phyloP scores from a whole-genome alignment of 208 protist genomes.

The Crithidia fasciculata region DNA sequence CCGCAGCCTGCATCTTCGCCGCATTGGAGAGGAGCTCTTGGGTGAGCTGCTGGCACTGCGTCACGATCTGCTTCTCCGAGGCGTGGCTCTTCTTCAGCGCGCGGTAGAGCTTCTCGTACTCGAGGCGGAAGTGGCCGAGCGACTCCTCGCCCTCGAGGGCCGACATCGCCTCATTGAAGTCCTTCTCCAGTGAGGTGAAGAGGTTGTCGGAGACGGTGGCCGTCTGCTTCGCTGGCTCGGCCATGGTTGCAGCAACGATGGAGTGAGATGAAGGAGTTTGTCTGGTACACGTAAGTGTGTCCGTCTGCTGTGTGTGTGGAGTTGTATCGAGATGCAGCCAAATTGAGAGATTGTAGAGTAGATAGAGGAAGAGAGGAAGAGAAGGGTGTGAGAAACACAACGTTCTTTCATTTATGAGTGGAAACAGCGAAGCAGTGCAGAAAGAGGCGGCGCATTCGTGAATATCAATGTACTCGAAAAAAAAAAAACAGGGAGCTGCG shows the following conservation, averaged over 20 bases:
- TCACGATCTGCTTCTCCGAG: conserved; percentile 97
- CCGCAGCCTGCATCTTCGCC: conserved; percentile 96
- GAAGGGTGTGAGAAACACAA: too few species aligned
- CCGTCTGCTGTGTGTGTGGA: neutral
- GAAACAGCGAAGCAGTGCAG: too few species aligned
- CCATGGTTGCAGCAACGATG: conserved; percentile 17
- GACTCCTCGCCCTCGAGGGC: conserved; percentile 94
- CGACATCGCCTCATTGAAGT: conserved; percentile 94
- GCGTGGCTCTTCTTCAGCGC: conserved; percentile 97
- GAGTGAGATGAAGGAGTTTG: too few species aligned
- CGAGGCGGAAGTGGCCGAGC: conserved; percentile 95
- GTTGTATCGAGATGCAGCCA: neutral
- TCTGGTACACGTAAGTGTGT: too few species aligned
- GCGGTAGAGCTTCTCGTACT: conserved; percentile 98
- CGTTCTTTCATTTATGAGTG: too few species aligned
- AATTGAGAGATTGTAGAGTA: too few species aligned
- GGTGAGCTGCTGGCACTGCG: conserved; percentile 95
- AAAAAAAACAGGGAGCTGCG: too few species aligned
- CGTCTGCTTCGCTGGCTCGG: conserved; percentile 50
- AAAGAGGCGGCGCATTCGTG: too few species aligned
- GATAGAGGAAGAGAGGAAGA: too few species aligned
- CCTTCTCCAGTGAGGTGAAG: conserved; percentile 91
- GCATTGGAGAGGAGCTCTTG: conserved; percentile 97
- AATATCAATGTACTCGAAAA: too few species aligned
- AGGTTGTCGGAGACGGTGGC: conserved; percentile 68